Base-by-base conservation (phyloP, 2,329 filamentous ascomycete genomes). In the Coniochaeta ligniaria region DNA sequence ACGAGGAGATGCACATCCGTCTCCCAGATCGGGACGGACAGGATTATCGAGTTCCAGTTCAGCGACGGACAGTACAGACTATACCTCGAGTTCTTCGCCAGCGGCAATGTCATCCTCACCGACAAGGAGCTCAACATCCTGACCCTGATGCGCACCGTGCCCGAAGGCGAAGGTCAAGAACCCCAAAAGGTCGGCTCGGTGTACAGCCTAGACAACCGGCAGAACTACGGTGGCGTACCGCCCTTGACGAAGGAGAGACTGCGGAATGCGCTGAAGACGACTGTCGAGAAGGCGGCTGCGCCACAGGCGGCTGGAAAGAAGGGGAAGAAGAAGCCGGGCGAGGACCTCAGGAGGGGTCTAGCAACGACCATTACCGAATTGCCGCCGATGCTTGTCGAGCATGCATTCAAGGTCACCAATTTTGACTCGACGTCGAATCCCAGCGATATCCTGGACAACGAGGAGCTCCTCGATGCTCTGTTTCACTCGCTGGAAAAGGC, bases 61-160 rank as follows among this genome's bases (percentile, higher is more conserved):
- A 96, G 91, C 67, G 92, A 98, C 78, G 95, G 95, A 12, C 83
- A 88, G 66, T 97, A 96, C 71, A 83, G 89, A 47, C 74, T 99
- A 24, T 97, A 92, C 71, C 78, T 99, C 31, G 95, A 99, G 75
- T 99, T 99, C 77, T 99, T 96, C 72, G 94, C 95, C 1, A 90
- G 91, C 59, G 95, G 95, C 54, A 99, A 99, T 71, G 88, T 99
- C 63, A 91, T 99, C 63, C 80, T 99, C 59, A 96, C 95, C 2
- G 92, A 98, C 71, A 83, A 82, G 58, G 88, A 96, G 26, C 78
- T 93, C 59, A 95, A 89, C 64, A 93, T 98, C 60, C 73, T 98
- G 38, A 86, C 90, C 0, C 76, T 99, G 22, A 79, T 95, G 66
- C 86, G 95, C 60, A 88, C 89, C 64, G 94, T 98, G 1, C 79